A percentile compares a stretch with the other conserved stretches of the same genome.
phyloP scores from a whole-genome alignment of 1,139 yeast genomes.

The Saccharomyces hybrid region DNA sequence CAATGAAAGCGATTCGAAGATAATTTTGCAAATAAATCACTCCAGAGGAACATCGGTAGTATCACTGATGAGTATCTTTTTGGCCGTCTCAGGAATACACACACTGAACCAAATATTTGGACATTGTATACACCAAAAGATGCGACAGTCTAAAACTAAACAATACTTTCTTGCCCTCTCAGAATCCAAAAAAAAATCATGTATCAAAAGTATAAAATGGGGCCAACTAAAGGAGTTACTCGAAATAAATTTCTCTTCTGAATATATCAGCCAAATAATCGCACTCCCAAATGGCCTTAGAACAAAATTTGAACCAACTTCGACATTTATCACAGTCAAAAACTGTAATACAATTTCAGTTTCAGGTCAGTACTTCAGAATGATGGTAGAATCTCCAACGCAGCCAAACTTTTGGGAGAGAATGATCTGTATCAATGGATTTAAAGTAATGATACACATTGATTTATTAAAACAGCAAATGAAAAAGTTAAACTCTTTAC shows the following conservation, averaged over 20 bases:
- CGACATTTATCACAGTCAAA: conserved; percentile 17
- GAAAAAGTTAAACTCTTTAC: conserved; percentile 21
- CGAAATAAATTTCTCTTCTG: conserved; percentile 21
- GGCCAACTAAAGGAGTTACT: conserved; percentile 15
- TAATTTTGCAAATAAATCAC: conserved; percentile 31
- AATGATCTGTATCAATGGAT: conserved; percentile 39
- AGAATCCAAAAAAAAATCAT: conserved; percentile 17
- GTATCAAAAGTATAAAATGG: conserved; percentile 16
- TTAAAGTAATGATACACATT: conserved; percentile 17
- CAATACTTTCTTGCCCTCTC: conserved; percentile 20
- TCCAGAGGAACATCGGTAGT: conserved; percentile 34
- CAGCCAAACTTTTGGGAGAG: conserved; percentile 44
- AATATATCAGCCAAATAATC: conserved; percentile 25
- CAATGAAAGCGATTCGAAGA: conserved; percentile 22
- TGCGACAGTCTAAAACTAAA: conserved; percentile 26
- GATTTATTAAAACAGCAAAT: conserved; percentile 26
- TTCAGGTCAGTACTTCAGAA: conserved; percentile 36
- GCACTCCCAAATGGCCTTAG: conserved; percentile 44
- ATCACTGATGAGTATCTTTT: conserved; percentile 45
- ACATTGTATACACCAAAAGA: conserved; percentile 25
- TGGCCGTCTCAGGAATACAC: conserved; percentile 47
- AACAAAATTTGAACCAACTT: conserved; percentile 40
- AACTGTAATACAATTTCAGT: conserved; percentile 15
- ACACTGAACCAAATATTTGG: conserved; percentile 42
- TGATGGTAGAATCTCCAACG: conserved; percentile 50